Base-by-base conservation (phyloP, 306 rosid genomes). In the Phaseolus lunatus region DNA sequence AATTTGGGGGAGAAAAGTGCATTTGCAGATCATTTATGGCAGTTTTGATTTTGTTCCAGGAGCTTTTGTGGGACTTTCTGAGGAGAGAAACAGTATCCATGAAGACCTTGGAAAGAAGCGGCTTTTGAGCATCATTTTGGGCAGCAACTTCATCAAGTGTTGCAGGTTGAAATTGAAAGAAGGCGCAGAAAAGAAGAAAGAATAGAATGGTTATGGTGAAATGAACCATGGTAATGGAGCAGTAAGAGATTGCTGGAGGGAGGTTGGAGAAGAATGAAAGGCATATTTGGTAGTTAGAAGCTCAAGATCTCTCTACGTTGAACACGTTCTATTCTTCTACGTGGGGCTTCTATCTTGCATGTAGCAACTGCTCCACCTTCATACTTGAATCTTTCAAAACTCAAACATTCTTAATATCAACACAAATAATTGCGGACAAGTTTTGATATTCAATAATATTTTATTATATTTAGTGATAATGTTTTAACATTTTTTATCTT, bases 301-400 rank as follows among this genome's bases (percentile, higher is more conserved):
- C 44, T 72, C 5, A 62, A 19, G 43, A 56, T 62, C 44, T 19
- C 44, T 49, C 16, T 9, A 24, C 20, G 58, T 73, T 48, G 23
- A 80, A 78, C 87, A 69, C 77, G 83, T 76, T 65, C 58, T 24
- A 0, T 43, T 12, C 48, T 12, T 2, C 27, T 56, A 72, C 80
- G 89, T 86, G 88, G 83, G 76, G 9, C 49, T 79, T 18, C 33
- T 77, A 44, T 84, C 90, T 84, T 80, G 84, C 78, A 78, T 76
- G 76, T 82, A 68, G 90, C 48, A 9, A 39, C 44, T 82, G 67
- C 7, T 12, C 39, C 33, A 11, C 26, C 31, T 58, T 78, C 67
- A 24, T 33, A 24, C 56, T 87, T 88, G 94, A 90, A 90, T 47
- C 1, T 71, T 86, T 86, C 94, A 87, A 86, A 3, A 67, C 84